A percentile compares a stretch with the other conserved stretches of the same genome.
phyloP scores from a whole-genome alignment of 306 rosid genomes.

The Canavalia gladiata region DNA sequence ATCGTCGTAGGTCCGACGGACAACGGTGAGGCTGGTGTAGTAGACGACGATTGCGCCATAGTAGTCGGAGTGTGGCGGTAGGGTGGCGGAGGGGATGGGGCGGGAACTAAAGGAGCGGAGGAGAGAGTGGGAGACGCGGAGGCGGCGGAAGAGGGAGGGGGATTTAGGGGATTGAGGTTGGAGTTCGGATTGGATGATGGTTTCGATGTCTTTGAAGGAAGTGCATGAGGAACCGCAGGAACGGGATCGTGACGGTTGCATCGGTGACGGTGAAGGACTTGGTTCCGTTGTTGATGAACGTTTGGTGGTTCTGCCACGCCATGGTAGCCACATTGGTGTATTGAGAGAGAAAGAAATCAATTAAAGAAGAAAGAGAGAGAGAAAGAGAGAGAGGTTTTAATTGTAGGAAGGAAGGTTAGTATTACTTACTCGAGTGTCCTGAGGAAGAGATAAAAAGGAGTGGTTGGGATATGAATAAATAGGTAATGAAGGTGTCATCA shows the following conservation, averaged over 20 bases:
- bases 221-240: conserved; percentile 56
- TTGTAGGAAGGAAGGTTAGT: too few relatives aligned
- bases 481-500: too few relatives aligned
- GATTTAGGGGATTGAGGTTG: conserved; percentile 56
- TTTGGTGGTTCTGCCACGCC: too few relatives aligned
- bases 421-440: too few relatives aligned
- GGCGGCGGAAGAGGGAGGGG: conserved; percentile 73
- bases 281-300: too few relatives aligned
- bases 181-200: conserved; percentile 58
- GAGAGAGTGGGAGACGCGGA: conserved; percentile 59
- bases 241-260: neutral
- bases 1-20: conserved; percentile 84
- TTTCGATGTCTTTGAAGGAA: conserved; percentile 80
- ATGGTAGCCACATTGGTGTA: too few relatives aligned
- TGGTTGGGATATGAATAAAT: too few relatives aligned
- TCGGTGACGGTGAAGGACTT: neutral
- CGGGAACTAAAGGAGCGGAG: conserved; percentile 57
- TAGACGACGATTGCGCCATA: conserved; percentile 60
- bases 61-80: conserved; percentile 59
- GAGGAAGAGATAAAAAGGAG: too few relatives aligned
- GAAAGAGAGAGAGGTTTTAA: too few relatives aligned
- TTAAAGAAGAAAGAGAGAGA: too few relatives aligned
- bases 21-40: conserved; percentile 86
- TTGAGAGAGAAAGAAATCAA: too few relatives aligned
- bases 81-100: neutral